These are phyloP conservation scores for Cladorrhinum sp. DNA, from an alignment of 2,329 filamentous ascomycete species.

Conservation along the genomic window DNA sequence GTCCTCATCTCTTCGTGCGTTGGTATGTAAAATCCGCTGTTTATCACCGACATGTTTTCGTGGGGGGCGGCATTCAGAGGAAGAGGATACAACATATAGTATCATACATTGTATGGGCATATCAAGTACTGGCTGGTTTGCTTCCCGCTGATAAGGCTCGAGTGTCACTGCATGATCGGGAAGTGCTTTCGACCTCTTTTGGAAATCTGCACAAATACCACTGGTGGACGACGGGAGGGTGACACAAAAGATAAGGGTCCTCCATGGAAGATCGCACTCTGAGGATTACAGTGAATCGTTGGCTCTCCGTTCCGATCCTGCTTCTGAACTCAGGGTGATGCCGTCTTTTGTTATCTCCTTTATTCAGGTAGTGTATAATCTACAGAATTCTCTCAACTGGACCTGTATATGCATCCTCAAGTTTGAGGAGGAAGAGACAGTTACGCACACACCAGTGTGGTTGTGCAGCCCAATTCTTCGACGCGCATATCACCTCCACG, in stretches of 20 bases:
- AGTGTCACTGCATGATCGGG: background rate
- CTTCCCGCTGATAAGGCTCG: background rate
- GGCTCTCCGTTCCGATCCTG: background rate
- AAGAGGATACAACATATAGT: background rate
- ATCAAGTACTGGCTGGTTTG: too few species aligned
- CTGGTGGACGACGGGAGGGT: background rate
- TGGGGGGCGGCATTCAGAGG: too few species aligned
- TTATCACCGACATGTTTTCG: background rate
- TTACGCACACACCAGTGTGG: background rate
- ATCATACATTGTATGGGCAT: background rate
- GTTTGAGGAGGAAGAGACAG: background rate
- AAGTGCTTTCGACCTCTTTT: background rate
- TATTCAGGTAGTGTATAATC: too few species aligned
- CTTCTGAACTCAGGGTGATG: too few species aligned
- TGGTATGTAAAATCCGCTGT: background rate
- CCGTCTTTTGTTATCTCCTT: too few species aligned
- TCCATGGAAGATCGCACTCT: background rate
- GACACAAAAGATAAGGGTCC: background rate
- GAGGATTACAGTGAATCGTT: background rate
- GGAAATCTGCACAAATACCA: background rate
- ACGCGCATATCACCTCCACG: constrained; percentile 8
- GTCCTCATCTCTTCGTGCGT: background rate
- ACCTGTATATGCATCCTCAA: background rate
- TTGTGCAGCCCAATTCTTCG: background rate
- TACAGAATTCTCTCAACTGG: too few species aligned